Evolutionary conservation across 129 eudicot genomes (phyloP).

Genomic region (Arctium lappa): DNA sequence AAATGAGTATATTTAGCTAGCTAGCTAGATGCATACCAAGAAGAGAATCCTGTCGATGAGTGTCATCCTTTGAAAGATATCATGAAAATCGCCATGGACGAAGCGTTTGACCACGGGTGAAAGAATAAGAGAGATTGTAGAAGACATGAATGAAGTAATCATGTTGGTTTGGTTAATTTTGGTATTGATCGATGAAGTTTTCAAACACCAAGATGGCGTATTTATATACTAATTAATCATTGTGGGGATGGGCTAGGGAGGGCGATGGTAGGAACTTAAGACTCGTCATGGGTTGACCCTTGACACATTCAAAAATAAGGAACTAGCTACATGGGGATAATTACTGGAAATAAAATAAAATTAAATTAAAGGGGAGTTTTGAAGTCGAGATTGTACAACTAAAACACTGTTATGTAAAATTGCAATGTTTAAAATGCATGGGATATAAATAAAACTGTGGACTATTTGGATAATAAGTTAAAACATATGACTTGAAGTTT

Average conservation of each 20-base stretch:
- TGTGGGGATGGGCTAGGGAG: neutral
- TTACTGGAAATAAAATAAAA: neutral
- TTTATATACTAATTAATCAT: neutral
- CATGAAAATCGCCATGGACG: conserved; percentile 44
- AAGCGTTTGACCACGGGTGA: conserved; percentile 22
- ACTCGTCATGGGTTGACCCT: neutral
- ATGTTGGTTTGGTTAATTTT: neutral
- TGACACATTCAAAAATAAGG: neutral
- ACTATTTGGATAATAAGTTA: neutral
- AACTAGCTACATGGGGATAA: neutral
- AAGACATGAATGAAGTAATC: conserved; percentile 1
- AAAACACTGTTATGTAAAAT: neutral
- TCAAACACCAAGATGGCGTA: neutral
- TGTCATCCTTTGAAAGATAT: conserved; percentile 35
- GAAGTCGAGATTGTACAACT: conserved; percentile 8
- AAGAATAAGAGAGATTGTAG: conserved; percentile 11
- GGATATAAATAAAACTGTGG: neutral
- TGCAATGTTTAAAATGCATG: too few relatives aligned
- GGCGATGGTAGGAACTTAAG: neutral
- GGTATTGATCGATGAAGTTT: neutral
- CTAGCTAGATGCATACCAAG: conserved; percentile 23
- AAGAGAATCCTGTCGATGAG: conserved; percentile 39
- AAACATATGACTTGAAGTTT: neutral
- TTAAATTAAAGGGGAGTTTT: neutral
- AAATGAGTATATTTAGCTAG: neutral